Percentiles rank a stretch among this genome's conserved stretches.
These are phyloP conservation scores for Candida vaughaniae DNA, from an alignment of 805 yeast genomes.

Conservation along the genomic window DNA sequence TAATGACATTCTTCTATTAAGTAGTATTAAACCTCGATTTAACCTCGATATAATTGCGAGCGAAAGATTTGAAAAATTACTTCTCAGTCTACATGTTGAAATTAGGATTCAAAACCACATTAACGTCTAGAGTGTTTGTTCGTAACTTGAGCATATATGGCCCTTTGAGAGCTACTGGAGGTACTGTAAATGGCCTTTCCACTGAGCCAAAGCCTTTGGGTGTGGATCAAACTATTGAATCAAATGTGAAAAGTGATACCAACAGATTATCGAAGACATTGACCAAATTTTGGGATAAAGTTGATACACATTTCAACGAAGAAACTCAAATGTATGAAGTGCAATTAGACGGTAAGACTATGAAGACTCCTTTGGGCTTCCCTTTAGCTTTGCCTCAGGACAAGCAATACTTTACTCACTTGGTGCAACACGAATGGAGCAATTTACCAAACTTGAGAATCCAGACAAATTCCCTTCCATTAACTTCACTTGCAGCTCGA, in stretches of 20 bases:
- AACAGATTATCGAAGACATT: conserved; percentile 69
- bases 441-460: conserved; percentile 61
- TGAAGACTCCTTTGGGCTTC: conserved; percentile 83
- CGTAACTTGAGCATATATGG: conserved; percentile 1
- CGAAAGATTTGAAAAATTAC: conserved; percentile 3
- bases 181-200: conserved; percentile 15
- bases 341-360: conserved; percentile 69
- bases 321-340: conserved; percentile 44
- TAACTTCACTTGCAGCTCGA: conserved; percentile 84
- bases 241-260: conserved; percentile 57
- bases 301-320: conserved; percentile 38
- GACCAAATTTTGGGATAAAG: conserved; percentile 80
- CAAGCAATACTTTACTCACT: conserved; percentile 63
- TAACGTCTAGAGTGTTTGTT: conserved; percentile 1
- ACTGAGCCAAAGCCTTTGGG: conserved; percentile 19
- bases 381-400: conserved; percentile 59
- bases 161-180: conserved; percentile 16
- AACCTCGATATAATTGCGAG: neutral
- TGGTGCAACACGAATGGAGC: conserved; percentile 88
- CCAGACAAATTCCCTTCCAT: conserved; percentile 77
- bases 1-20: conserved; percentile 34
- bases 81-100: conserved; percentile 6
- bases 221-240: conserved; percentile 42
- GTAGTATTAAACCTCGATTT: neutral
- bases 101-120: conserved; percentile 6